phyloP scores from a whole-genome alignment of 163 green algal genomes.

The Volvox carteri region DNA sequence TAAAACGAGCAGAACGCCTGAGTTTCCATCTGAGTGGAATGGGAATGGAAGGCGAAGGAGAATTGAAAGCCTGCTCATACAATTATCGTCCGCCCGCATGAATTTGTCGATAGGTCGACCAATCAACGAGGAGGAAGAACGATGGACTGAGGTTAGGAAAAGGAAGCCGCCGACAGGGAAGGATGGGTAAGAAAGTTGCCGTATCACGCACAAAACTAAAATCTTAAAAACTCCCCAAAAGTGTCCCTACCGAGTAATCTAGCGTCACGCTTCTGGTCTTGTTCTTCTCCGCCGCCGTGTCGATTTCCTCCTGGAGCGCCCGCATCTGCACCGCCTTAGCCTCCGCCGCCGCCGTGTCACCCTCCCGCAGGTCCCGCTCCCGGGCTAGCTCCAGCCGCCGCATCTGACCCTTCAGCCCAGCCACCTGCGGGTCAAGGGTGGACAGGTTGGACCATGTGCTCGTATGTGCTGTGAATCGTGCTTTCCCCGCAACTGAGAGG shows the following conservation, averaged over 20 bases:
- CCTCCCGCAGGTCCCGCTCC: constrained; percentile 3
- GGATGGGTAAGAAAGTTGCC: neutral
- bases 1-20: neutral
- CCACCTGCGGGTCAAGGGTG: neutral
- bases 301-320: constrained; percentile 10
- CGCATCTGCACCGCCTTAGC: constrained; percentile 15
- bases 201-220: neutral
- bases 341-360: neutral
- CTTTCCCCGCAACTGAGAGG: no score
- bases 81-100: no score
- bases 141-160: no score
- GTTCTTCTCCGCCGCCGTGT: neutral
- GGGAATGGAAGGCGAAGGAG: no score
- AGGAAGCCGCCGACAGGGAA: neutral
- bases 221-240: neutral
- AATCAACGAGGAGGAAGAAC: no score
- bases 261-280: neutral
- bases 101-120: no score
- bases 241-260: neutral
- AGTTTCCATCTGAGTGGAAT: constrained; percentile 26
- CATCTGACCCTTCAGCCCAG: constrained; percentile 9
- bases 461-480: no score
- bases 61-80: neutral
- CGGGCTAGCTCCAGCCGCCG: neutral
- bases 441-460: no score